Percentiles rank a stretch among this genome's conserved stretches.
Conservation (phyloP, 2,329 filamentous ascomycete species). For the Colletotrichum musicola region DNA sequence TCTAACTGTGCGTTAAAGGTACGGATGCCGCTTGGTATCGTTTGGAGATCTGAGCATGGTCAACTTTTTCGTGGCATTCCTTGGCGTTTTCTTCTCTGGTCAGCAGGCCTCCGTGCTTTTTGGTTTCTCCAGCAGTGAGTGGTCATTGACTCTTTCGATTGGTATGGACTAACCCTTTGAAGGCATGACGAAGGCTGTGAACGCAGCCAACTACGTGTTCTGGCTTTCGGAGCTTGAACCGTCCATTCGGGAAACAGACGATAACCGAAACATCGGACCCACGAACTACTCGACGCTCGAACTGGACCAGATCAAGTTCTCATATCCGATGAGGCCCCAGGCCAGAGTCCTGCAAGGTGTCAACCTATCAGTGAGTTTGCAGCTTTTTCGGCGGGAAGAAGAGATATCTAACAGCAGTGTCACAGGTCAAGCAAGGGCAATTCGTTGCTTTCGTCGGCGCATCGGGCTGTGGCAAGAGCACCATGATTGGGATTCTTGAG, state of each 20-base stretch:
- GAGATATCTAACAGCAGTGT: background rate
- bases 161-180: background rate
- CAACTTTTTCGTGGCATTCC: constrained; percentile 45
- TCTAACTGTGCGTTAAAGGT: background rate
- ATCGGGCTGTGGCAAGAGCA: constrained; percentile 71
- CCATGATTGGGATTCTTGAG: constrained; percentile 65
- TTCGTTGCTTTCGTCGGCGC: constrained; percentile 67
- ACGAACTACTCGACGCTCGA: background rate
- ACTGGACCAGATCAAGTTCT: background rate
- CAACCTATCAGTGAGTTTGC: background rate
- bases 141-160: background rate
- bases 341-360: background rate
- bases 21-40: background rate
- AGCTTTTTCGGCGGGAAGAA: too few species aligned
- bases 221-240: constrained; percentile 1
- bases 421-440: constrained; percentile 48
- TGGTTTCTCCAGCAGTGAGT: constrained; percentile 21
- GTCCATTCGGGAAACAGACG: background rate
- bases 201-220: constrained; percentile 7
- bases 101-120: constrained; percentile 9
- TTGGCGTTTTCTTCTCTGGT: constrained; percentile 47
- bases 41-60: background rate
- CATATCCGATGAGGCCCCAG: background rate
- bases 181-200: background rate
- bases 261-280: background rate